These are phyloP conservation scores for Penicillium palitans DNA, from an alignment of 2,329 filamentous ascomycete species.

Conservation along the genomic window DNA sequence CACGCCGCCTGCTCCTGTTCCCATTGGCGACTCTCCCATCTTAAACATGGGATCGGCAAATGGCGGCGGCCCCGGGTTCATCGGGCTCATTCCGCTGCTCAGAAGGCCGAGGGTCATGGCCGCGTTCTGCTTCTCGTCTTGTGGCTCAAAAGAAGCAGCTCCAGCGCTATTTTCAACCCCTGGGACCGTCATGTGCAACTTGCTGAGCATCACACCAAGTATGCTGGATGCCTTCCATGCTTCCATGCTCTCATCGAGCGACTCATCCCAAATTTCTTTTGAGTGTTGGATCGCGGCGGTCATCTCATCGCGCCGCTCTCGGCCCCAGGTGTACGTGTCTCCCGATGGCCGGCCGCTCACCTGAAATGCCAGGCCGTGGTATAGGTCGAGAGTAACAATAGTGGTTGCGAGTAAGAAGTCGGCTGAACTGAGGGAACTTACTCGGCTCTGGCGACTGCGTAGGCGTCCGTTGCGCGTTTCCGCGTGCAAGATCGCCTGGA, in stretches of 20 bases:
- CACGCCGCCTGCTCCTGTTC: slow-evolving; percentile 23
- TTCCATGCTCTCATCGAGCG: slow-evolving; percentile 78
- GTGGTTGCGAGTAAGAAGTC: slow-evolving; percentile 87
- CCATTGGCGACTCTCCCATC: slow-evolving; percentile 31
- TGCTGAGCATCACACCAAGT: slow-evolving; percentile 80
- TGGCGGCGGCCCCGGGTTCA: slow-evolving; percentile 33
- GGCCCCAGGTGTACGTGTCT: slow-evolving; percentile 50
- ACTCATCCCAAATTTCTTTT: slow-evolving; percentile 74
- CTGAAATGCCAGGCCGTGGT: slow-evolving; percentile 54
- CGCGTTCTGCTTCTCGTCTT: slow-evolving; percentile 63
- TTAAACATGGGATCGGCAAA: slow-evolving; percentile 35
- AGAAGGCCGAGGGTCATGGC: slow-evolving; percentile 71
- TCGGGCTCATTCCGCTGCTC: slow-evolving; percentile 61
- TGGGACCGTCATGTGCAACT: slow-evolving; percentile 55
- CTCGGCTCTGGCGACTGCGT: slow-evolving; percentile 72
- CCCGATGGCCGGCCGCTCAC: slow-evolving; percentile 35
- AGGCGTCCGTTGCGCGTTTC: slow-evolving; percentile 74
- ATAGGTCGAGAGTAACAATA: slow-evolving; percentile 78
- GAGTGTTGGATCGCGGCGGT: slow-evolving; percentile 70
- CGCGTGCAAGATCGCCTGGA: slow-evolving; percentile 71
- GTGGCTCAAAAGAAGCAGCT: slow-evolving; percentile 37
- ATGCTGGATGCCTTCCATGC: slow-evolving; percentile 82
- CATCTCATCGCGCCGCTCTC: slow-evolving; percentile 67
- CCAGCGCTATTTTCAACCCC: slow-evolving; percentile 27
- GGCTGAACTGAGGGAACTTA: slow-evolving; percentile 75